Conservation (phyloP, 768 basidiomycete species). For the Agaricus sinodeliciosus region DNA sequence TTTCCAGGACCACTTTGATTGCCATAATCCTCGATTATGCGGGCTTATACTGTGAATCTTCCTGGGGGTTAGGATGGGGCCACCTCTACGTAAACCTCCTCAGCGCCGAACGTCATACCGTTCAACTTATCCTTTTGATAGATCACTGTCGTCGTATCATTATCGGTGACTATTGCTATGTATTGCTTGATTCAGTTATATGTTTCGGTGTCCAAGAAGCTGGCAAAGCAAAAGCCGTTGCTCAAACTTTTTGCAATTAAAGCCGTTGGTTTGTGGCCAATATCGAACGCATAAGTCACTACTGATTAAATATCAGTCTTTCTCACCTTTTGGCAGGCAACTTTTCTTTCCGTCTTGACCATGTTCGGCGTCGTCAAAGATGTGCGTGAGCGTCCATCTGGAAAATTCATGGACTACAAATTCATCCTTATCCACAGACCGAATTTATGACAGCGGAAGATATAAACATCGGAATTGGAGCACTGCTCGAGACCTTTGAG, state of each 20-base stretch:
- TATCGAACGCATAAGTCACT: background rate
- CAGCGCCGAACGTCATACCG: background rate
- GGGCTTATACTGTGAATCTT: slow-evolving; percentile 68
- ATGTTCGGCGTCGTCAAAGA: slow-evolving; percentile 58
- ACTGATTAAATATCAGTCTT: slow-evolving; percentile 38
- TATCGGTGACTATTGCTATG: slow-evolving; percentile 74
- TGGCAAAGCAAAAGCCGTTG: slow-evolving; percentile 55
- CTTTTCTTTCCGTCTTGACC: slow-evolving; percentile 47
- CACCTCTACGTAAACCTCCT: slow-evolving; percentile 52
- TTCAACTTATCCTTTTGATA: slow-evolving; percentile 17
- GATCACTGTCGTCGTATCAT: slow-evolving; percentile 55
- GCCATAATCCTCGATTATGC: slow-evolving; percentile 57
- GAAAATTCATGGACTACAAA: background rate
- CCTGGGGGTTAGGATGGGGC: slow-evolving; percentile 62
- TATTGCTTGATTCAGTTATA: slow-evolving; percentile 74
- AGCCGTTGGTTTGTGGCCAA: slow-evolving; percentile 47
- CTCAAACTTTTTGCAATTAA: slow-evolving; percentile 69
- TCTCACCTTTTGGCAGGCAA: slow-evolving; percentile 74
- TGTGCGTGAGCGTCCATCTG: slow-evolving; percentile 27
- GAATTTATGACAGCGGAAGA: slow-evolving; percentile 68
- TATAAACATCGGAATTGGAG: slow-evolving; percentile 65
- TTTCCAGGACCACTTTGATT: slow-evolving; percentile 43
- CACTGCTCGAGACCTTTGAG: slow-evolving; percentile 64
- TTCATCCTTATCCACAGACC: slow-evolving; percentile 32
- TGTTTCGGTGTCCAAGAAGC: slow-evolving; percentile 42